Conservation (phyloP, 2,329 filamentous ascomycete species). For the Colletotrichum euphorbiae region DNA sequence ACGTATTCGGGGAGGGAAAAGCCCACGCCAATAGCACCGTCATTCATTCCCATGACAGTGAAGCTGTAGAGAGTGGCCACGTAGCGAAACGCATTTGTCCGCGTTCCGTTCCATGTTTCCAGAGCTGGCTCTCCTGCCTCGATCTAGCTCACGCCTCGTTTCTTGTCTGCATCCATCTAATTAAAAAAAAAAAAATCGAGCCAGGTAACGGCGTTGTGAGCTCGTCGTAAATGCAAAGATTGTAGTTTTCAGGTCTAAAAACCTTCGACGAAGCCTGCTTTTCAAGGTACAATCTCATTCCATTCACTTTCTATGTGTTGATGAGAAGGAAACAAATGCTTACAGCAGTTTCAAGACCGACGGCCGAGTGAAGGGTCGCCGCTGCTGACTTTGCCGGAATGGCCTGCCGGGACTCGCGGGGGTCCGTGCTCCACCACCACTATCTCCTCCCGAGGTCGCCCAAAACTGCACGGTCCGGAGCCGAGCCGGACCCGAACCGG, state of each 20-base stretch:
- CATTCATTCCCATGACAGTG: slow-evolving; percentile 75
- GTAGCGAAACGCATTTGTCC: slow-evolving; percentile 68
- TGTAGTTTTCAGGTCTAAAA: not conserved
- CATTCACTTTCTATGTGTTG: too few species aligned
- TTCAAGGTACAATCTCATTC: too few species aligned
- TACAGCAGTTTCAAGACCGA: not conserved
- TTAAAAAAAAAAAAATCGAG: not conserved
- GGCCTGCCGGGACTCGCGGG: slow-evolving; percentile 5
- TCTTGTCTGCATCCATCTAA: slow-evolving; percentile 10
- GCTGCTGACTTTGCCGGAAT: not conserved
- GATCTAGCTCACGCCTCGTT: not conserved
- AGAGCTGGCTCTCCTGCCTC: slow-evolving; percentile 38
- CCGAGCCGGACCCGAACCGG: slow-evolving; percentile 18
- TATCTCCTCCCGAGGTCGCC: not conserved
- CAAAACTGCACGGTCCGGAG: not conserved
- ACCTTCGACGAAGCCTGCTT: not conserved
- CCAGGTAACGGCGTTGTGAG: not conserved
- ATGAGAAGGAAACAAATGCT: not conserved
- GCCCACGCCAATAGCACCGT: slow-evolving; percentile 71
- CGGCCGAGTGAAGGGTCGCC: slow-evolving; percentile 8
- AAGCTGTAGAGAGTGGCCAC: slow-evolving; percentile 71
- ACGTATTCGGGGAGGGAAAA: not conserved
- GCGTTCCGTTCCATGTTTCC: slow-evolving; percentile 74
- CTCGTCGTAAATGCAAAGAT: too few species aligned
- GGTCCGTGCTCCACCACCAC: not conserved